These are phyloP conservation scores for Hebeloma cylindrosporum DNA, from an alignment of 768 basidiomycete species.

Conservation along the genomic window DNA sequence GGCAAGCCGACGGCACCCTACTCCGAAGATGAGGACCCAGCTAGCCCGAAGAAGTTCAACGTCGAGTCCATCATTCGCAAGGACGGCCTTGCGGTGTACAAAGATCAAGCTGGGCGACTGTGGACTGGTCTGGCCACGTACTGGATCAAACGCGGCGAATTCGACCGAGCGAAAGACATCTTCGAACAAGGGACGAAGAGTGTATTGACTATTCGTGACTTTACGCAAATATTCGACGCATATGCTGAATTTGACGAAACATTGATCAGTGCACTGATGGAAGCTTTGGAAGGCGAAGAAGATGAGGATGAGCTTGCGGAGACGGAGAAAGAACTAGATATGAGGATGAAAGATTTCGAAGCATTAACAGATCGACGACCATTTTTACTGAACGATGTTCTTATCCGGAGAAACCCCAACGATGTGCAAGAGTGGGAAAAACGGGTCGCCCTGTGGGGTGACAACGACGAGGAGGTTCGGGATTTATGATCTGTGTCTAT, in stretches of 20 bases:
- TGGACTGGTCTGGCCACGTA: slow-evolving; percentile 98
- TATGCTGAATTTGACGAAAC: slow-evolving; percentile 94
- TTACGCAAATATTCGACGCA: slow-evolving; percentile 96
- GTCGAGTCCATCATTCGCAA: slow-evolving; percentile 82
- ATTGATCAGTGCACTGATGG: slow-evolving; percentile 88
- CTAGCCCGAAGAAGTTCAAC: slow-evolving; percentile 69
- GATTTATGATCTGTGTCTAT: neutral
- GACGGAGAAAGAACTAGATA: slow-evolving; percentile 81
- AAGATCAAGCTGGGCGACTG: slow-evolving; percentile 93
- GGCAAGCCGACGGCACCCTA: slow-evolving; percentile 54
- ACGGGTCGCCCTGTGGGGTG: slow-evolving; percentile 87
- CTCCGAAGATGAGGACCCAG: slow-evolving; percentile 83
- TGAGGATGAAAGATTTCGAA: slow-evolving; percentile 90
- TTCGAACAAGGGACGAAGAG: slow-evolving; percentile 85
- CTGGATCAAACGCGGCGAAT: slow-evolving; percentile 97
- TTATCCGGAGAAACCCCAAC: slow-evolving; percentile 90
- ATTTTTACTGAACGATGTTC: slow-evolving; percentile 94
- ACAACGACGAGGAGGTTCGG: slow-evolving; percentile 86
- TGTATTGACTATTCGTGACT: slow-evolving; percentile 93
- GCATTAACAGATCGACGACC: slow-evolving; percentile 92
- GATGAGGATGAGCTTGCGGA: slow-evolving; percentile 80
- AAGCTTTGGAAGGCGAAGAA: slow-evolving; percentile 77
- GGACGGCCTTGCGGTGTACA: slow-evolving; percentile 87
- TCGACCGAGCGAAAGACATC: slow-evolving; percentile 82
- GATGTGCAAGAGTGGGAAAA: slow-evolving; percentile 99